These are phyloP conservation scores for Trichoderma sp. DNA, from an alignment of 2,329 filamentous ascomycete species.

Conservation along the genomic window DNA sequence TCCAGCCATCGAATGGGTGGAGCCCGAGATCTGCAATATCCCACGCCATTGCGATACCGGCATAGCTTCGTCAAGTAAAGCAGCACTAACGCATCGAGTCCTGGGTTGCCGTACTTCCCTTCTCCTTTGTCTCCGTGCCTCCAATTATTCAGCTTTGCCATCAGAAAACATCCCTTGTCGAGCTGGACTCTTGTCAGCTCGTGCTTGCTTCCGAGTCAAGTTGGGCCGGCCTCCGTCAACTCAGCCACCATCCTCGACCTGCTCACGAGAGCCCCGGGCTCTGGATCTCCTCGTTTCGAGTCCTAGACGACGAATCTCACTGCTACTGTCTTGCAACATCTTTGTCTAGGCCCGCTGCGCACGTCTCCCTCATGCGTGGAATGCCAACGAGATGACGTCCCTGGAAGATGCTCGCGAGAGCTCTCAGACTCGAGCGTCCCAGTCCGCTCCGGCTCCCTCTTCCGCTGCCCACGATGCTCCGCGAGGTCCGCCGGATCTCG, in stretches of 20 bases:
- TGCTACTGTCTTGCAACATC: not conserved
- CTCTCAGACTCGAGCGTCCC: conserved; percentile 31
- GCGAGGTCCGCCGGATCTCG: conserved; percentile 20
- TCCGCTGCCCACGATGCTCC: conserved; percentile 27
- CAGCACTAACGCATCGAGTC: conserved; percentile 15
- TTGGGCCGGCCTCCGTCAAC: not conserved
- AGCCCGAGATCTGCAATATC: conserved; percentile 20
- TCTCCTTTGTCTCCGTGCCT: conserved; percentile 2
- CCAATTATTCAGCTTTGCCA: not conserved
- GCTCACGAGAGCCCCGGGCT: not conserved
- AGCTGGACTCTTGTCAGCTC: not conserved
- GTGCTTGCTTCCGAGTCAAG: conserved; percentile 2
- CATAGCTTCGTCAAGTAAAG: conserved; percentile 20
- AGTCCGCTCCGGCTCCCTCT: not conserved
- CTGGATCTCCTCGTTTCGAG: not conserved
- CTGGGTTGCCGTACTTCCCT: conserved; percentile 10
- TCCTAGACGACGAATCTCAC: not conserved
- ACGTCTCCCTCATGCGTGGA: conserved; percentile 9
- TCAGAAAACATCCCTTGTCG: not conserved
- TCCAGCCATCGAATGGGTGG: conserved; percentile 18
- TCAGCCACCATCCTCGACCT: not conserved
- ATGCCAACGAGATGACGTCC: conserved; percentile 33
- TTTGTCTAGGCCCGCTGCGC: not conserved
- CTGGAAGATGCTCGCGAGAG: conserved; percentile 32
- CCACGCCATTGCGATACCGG: conserved; percentile 20